Conservation (phyloP, 345 rosid species). For the Eutrema heterophyllum region DNA sequence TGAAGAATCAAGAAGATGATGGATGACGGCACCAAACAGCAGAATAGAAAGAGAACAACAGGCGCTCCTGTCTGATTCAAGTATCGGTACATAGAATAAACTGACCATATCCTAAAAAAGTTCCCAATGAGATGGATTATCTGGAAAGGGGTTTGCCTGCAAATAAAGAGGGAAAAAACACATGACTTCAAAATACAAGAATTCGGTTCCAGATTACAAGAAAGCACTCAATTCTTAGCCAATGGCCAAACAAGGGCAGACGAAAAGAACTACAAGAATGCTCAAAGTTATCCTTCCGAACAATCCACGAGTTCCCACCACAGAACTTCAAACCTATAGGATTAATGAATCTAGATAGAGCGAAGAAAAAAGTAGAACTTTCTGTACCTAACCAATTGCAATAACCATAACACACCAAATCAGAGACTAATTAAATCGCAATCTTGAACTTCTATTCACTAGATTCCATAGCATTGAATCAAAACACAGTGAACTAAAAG, state of each 20-base stretch:
- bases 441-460: background rate
- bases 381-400: background rate
- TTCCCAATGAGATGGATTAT: conserved; percentile 70
- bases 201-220: background rate
- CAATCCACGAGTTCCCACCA: background rate
- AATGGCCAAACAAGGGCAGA: background rate
- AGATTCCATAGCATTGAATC: background rate
- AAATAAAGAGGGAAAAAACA: background rate
- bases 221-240: background rate
- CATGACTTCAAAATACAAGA: background rate
- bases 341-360: no score
- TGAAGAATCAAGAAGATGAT: conserved; percentile 64
- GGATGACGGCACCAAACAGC: conserved; percentile 81
- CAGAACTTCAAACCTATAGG: no score
- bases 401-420: background rate
- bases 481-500: background rate
- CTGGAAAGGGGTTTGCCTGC: conserved; percentile 83
- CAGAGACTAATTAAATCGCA: background rate
- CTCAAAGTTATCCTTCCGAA: background rate
- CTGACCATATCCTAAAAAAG: conserved; percentile 94
- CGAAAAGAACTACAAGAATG: background rate
- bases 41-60: conserved; percentile 79
- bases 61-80: conserved; percentile 79
- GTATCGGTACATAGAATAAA: conserved; percentile 78
- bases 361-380: background rate